These are phyloP conservation scores for Herpetomonas samuelpessoai DNA, from an alignment of 208 protist genomes.

Conservation along the genomic window DNA sequence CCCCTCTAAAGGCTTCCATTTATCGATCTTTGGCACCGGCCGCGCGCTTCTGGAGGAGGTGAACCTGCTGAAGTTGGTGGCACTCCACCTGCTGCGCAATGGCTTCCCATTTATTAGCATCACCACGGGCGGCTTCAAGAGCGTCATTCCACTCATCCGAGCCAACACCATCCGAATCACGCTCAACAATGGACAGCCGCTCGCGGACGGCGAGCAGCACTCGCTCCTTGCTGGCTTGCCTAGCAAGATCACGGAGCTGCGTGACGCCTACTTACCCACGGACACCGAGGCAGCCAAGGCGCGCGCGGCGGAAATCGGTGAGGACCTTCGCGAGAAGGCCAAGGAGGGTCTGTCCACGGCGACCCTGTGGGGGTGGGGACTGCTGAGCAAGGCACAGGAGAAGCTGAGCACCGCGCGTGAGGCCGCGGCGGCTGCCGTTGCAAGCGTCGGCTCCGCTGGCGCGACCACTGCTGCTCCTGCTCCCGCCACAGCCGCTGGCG, in stretches of 20 bases:
- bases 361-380: constrained; percentile 60
- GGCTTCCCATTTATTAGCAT: constrained; percentile 79
- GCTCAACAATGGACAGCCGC: constrained; percentile 14
- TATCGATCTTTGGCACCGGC: constrained; percentile 81
- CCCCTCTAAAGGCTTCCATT: constrained; percentile 46
- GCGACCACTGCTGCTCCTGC: not conserved
- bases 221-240: constrained; percentile 3
- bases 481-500: not conserved
- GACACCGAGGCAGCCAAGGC: constrained; percentile 11
- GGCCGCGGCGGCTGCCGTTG: constrained; percentile 6
- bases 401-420: constrained; percentile 27
- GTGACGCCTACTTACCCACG: constrained; percentile 9
- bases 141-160: constrained; percentile 67
- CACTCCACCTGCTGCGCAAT: constrained; percentile 70
- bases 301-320: constrained; percentile 33
- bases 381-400: constrained; percentile 56
- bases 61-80: constrained; percentile 86
- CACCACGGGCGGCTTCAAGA: constrained; percentile 65
- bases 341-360: constrained; percentile 44
- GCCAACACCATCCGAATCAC: constrained; percentile 28
- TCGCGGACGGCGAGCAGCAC: constrained; percentile 15
- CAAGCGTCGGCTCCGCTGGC: not conserved
- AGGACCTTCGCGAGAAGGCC: constrained; percentile 48
- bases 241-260: not conserved
- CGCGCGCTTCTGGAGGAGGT: constrained; percentile 74